Evolutionary conservation across 2,329 filamentous ascomycete genomes (phyloP), one percentile per base, ranked within the genome.

Genomic region (Alternaria brassicicola): DNA sequence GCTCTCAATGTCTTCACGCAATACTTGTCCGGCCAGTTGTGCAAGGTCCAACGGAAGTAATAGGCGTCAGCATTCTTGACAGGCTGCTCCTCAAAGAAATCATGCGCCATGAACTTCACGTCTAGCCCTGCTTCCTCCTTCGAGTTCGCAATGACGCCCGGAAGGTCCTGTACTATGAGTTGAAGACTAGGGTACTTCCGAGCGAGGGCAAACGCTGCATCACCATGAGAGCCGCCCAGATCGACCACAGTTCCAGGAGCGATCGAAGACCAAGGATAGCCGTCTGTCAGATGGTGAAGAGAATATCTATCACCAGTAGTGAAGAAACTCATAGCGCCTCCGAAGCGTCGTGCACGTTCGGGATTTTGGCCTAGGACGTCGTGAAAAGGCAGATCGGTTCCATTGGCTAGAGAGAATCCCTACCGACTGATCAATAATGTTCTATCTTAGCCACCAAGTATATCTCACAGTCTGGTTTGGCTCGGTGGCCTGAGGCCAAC

Each of bases 21-120:
- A 17, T 68, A 63, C 38, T 69, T 66, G 55, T 79, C 76, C 6
- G 71, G 62, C 78, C 77, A 80, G 59, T 81, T 75, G 58, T 81
- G 79, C 17, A 80, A 62, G 10, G 79, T 71, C 59, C 70, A 73
- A 23, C 78, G 73, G 31, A 79, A 72, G 21, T 77, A 66, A 58
- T 79, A 81, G 19, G 72, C 61, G 47, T 73, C 68, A 8, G 76
- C 76, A 21, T 57, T 35, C 48, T 64, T 62, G 35, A 69, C 57
- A 10, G 64, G 64, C 39, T 69, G 64, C 28, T 55, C 43, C 7
- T 50, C 19, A 48, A 69, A 70, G 55, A 69, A 68, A 31, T 68
- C 52, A 54, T 70, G 66, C 5, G 47, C 60, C 41, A 55, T 39
- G 55, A 69, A 69, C 13, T 25, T 52, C 3, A 70, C 39, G n/a